Evolutionary conservation across 441 rosid species (phyloP), one percentile per base, ranked within the genome.

Genomic region (Brassica balearica): DNA sequence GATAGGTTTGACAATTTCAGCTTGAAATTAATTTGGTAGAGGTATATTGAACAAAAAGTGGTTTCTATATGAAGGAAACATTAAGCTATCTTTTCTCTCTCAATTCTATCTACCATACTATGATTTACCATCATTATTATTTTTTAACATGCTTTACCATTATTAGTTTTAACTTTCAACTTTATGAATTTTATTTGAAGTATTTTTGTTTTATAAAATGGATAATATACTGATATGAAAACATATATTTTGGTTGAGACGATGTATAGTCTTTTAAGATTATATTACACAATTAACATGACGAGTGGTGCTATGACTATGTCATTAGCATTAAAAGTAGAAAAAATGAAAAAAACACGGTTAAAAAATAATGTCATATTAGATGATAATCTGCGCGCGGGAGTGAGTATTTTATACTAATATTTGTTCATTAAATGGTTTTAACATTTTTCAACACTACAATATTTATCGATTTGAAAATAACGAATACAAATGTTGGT

Each of bases 21-120:
- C 81, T 72, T 70, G 84, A 78, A 59, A 27, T 66, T 29, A 29
- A 41, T 65, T 60, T 29, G 55, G 27, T 43, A 46, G 36, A 68
- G 61, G 58, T 84, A 72, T 77, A 86, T 63, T 61, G 69, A 77
- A 68, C 77, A 55, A 77, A 83, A 80, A 67, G 81, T 79, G 92
- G 82, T 85, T 75, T 88, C 90, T 85, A 75, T 85, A 75, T 34
- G 74, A 80, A 82, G 90, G 96, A 83, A 81, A 88, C 91, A 87
- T 82, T 71, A 73, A 51, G 55, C 70, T n/a, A 60, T 78, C 1
- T 43, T 10, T 71, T 60, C 23, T 78, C 23, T 60, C 46, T 56
- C 22, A 53, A 2, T 53, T 53, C 20, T 15, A 53, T 53, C 59
- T 53, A 53, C 59, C 59, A 53, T 6, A 15, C 20, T 53, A 53